Conservation (phyloP, 139 green algal species). For the Chlorella sorokiniana region DNA sequence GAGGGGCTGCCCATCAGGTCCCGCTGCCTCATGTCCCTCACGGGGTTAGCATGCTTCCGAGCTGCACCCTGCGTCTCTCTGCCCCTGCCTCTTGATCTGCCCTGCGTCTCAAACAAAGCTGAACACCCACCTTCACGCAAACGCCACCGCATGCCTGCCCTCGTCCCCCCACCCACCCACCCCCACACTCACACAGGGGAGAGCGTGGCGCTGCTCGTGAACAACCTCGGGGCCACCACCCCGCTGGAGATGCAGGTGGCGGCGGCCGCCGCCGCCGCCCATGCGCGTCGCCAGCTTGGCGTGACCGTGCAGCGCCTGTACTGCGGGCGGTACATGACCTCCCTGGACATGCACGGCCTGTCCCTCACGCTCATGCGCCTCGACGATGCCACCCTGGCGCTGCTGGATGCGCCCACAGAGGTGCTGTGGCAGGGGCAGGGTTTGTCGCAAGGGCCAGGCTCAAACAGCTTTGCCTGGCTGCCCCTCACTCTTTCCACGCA, state of each 20-base stretch:
- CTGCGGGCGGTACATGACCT: conserved; percentile 79
- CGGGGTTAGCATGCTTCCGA: neutral
- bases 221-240: conserved; percentile 71
- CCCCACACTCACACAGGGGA: too few species aligned
- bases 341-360: conserved; percentile 78
- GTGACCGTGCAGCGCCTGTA: conserved; percentile 56
- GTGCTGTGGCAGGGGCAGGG: neutral
- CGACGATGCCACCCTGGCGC: conserved; percentile 40
- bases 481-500: too few species aligned
- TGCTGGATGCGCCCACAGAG: conserved; percentile 64
- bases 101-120: too few species aligned
- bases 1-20: too few species aligned
- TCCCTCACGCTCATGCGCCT: conserved; percentile 51
- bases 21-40: too few species aligned
- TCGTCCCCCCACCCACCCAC: conserved; percentile 15
- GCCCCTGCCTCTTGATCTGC: neutral
- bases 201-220: conserved; percentile 37
- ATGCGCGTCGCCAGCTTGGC: neutral
- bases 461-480: too few species aligned
- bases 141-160: too few species aligned
- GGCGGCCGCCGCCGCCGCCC: conserved; percentile 39
- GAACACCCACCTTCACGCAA: too few species aligned
- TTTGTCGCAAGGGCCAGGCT: neutral
- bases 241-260: conserved; percentile 72
- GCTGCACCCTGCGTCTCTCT: neutral